Percentiles rank a stretch among this genome's conserved stretches.
Conservation (phyloP, 148 eudicot genomes). For the Amaranthus cruentus region DNA sequence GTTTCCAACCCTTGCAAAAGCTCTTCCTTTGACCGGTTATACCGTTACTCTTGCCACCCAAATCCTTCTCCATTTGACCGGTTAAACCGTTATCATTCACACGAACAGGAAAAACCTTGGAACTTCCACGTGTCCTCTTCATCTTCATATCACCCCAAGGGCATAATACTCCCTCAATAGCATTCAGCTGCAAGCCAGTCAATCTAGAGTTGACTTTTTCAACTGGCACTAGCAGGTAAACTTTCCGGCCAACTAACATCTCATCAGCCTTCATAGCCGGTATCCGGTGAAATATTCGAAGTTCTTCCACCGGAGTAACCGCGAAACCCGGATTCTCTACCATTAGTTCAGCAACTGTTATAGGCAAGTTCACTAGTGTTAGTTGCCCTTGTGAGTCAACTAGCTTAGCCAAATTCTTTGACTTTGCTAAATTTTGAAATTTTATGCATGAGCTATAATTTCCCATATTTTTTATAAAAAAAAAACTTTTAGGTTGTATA, state of each 20-base stretch:
- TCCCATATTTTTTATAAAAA: slow-evolving; percentile 10
- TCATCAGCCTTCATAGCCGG: slow-evolving; percentile 35
- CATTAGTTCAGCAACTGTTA: slow-evolving; percentile 42
- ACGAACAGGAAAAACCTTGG: slow-evolving; percentile 27
- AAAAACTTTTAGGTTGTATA: too few species aligned
- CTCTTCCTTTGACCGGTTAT: slow-evolving; percentile 16
- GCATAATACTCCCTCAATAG: slow-evolving; percentile 21
- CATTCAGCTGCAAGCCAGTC: slow-evolving; percentile 24
- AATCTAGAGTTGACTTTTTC: slow-evolving; percentile 26
- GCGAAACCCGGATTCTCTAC: slow-evolving; percentile 36
- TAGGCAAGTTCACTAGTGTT: slow-evolving; percentile 21
- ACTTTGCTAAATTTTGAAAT: background rate
- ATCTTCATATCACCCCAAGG: background rate
- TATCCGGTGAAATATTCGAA: slow-evolving; percentile 22
- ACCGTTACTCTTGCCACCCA: slow-evolving; percentile 12
- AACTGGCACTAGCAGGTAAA: slow-evolving; percentile 34
- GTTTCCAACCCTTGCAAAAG: slow-evolving; percentile 28
- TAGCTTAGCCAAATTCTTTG: slow-evolving; percentile 12
- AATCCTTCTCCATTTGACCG: slow-evolving; percentile 3
- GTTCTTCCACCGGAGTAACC: slow-evolving; percentile 18
- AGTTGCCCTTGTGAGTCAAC: slow-evolving; percentile 22
- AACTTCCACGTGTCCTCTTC: slow-evolving; percentile 29
- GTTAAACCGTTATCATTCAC: slow-evolving; percentile 5
- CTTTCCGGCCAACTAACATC: slow-evolving; percentile 25
- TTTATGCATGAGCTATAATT: slow-evolving; percentile 12